Percentiles rank a stretch among this genome's conserved stretches.
These are phyloP conservation scores for Ogataea chonburiensis DNA, from an alignment of 805 yeast genomes.

Conservation along the genomic window DNA sequence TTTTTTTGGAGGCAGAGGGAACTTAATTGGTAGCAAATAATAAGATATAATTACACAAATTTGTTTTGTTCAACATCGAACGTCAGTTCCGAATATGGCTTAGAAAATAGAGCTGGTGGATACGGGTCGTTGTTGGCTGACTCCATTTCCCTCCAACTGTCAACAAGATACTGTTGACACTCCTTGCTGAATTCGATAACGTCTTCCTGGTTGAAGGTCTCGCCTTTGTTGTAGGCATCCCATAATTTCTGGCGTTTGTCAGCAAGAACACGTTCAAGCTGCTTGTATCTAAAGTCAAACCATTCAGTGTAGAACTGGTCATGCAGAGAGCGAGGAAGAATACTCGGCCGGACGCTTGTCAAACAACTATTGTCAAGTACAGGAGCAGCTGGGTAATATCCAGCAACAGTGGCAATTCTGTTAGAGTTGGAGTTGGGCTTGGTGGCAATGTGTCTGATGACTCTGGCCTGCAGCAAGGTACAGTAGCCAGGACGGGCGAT, in stretches of 20 bases:
- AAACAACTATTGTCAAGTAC: slow-evolving; percentile 34
- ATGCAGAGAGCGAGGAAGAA: slow-evolving; percentile 34
- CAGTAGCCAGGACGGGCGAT: slow-evolving; percentile 49
- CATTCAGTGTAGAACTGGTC: slow-evolving; percentile 37
- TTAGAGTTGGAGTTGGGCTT: slow-evolving; percentile 40
- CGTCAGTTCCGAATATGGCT: slow-evolving; percentile 24
- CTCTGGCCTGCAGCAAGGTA: slow-evolving; percentile 46
- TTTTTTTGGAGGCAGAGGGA: too few species aligned
- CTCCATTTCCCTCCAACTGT: slow-evolving; percentile 37
- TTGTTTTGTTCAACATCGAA: slow-evolving; percentile 1
- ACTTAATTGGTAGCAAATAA: too few species aligned
- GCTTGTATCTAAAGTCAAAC: slow-evolving; percentile 34
- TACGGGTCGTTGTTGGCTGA: slow-evolving; percentile 31
- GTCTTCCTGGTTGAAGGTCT: slow-evolving; percentile 31
- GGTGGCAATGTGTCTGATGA: slow-evolving; percentile 47
- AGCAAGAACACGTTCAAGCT: slow-evolving; percentile 30
- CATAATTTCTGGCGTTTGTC: slow-evolving; percentile 21
- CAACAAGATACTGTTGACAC: slow-evolving; percentile 31
- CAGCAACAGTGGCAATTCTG: slow-evolving; percentile 36
- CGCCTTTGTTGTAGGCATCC: slow-evolving; percentile 21
- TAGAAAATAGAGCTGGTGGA: slow-evolving; percentile 29
- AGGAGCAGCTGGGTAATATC: slow-evolving; percentile 31
- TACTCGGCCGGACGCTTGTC: slow-evolving; percentile 37
- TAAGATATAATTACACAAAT: not conserved
- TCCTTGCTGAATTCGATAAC: slow-evolving; percentile 30